Base-by-base conservation (phyloP, 1,284 basidiomycete species). In the Hymenochaete sp. region DNA sequence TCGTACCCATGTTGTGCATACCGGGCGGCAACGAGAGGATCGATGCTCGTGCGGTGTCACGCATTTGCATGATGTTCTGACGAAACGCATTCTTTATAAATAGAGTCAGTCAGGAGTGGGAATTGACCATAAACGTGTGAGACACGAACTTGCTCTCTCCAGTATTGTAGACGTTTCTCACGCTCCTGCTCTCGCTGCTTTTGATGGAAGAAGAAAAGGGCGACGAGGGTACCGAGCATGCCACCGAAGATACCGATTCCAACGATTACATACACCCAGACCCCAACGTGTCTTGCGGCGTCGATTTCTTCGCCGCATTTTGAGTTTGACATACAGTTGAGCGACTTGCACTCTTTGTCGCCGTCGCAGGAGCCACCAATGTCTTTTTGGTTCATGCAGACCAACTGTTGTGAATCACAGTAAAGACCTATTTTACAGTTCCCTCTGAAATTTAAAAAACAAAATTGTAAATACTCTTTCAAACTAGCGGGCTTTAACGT, bases 331-430 rank as follows among this genome's bases (percentile, higher is more conserved):
- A 74, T 56, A 61, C 89, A 92, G 62, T 91, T 90, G 70, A 75
- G 85, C 1, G 83, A 80, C 33, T 65, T 57, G 57, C 89, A 88
- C 82, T 90, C 85, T 63, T 91, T 92, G 65, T 91, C 85, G 11
- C 80, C 87, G 1, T 66, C 65, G 58, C 89, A 93, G 1, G 69
- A 45, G 13, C 60, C 73, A 3, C 76, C 79, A 2, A 82, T 40
- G 13, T 56, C 57, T 59, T 82, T 84, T 46, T 69, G 67, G 44
- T 69, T 62, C 55, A 79, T 66, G 63, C 88, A 91, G n/a, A 71
- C 60, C 36, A 68, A 62, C 9, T 70, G 52, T 13, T 67, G 58
- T 9, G 79, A 70, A 58, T 92, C 86, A 57, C 89, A 92, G 59
- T 90, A 92, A 0, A 77, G 58, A 3, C 80, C 82, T 6, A 71